Percentiles rank a stretch among this genome's conserved stretches.
These are phyloP conservation scores for Beauveria scarabaeidicola DNA, from an alignment of 2,329 filamentous ascomycete species.

Conservation along the genomic window DNA sequence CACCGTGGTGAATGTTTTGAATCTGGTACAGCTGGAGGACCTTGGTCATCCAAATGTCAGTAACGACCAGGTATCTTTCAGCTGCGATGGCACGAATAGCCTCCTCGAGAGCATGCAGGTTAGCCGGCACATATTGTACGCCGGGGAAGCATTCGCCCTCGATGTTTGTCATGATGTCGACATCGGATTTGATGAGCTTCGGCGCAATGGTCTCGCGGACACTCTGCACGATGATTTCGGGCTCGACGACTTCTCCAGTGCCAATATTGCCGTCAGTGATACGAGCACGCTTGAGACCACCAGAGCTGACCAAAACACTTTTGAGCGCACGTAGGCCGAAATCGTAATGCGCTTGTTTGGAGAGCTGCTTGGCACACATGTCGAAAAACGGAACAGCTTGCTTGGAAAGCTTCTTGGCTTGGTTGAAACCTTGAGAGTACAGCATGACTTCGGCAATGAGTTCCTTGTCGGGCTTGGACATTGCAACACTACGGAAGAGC, in stretches of 20 bases:
- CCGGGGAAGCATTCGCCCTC: slow-evolving; percentile 85
- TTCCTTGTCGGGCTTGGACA: slow-evolving; percentile 99
- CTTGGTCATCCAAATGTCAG: slow-evolving; percentile 95
- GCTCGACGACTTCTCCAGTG: slow-evolving; percentile 70
- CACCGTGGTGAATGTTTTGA: slow-evolving; percentile 94
- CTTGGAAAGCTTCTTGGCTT: slow-evolving; percentile 87
- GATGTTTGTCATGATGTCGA: slow-evolving; percentile 76
- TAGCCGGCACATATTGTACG: slow-evolving; percentile 84
- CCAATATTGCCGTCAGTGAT: slow-evolving; percentile 51
- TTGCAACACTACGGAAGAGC: slow-evolving; percentile 95
- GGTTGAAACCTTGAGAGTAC: slow-evolving; percentile 97
- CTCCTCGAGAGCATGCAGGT: slow-evolving; percentile 67
- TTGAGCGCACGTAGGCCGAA: slow-evolving; percentile 96
- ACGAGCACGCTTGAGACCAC: slow-evolving; percentile 83
- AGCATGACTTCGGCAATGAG: slow-evolving; percentile 99
- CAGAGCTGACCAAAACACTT: slow-evolving; percentile 96
- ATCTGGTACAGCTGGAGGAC: slow-evolving; percentile 96
- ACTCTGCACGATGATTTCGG: slow-evolving; percentile 97
- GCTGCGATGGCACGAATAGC: slow-evolving; percentile 76
- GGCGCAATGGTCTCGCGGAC: slow-evolving; percentile 96
- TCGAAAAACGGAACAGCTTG: slow-evolving; percentile 99
- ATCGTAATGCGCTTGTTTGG: slow-evolving; percentile 97
- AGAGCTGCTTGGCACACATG: slow-evolving; percentile 68
- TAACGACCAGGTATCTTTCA: slow-evolving; percentile 81
- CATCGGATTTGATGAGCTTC: slow-evolving; percentile 89